A percentile compares a stretch with the other conserved stretches of the same genome.
These are phyloP conservation scores for Eucalyptus cloeziana DNA, from an alignment of 345 rosid genomes.

Conservation along the genomic window DNA sequence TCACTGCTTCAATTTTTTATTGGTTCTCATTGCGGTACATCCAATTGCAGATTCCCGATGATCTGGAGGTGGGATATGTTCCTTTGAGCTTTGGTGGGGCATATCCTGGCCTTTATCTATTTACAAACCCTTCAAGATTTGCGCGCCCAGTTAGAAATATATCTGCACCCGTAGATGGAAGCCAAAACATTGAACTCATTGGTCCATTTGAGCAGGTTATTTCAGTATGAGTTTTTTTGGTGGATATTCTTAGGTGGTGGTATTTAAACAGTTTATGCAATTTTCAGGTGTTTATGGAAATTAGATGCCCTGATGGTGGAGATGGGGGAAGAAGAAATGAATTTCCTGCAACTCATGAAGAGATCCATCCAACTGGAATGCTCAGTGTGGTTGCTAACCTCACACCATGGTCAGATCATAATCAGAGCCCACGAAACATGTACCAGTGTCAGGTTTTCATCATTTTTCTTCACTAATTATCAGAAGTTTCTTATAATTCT, in stretches of 20 bases:
- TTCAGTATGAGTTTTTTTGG: not conserved
- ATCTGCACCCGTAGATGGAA: conserved; percentile 20
- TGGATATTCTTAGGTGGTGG: not conserved
- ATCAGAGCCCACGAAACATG: conserved; percentile 98
- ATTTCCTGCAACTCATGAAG: conserved; percentile 87
- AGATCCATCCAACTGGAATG: conserved; percentile 90
- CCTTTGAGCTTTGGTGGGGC: conserved; percentile 89
- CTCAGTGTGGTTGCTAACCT: conserved; percentile 96
- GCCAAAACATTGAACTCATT: conserved; percentile 52
- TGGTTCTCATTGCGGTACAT: not conserved
- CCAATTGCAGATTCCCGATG: conserved; percentile 69
- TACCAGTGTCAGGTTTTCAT: conserved; percentile 87
- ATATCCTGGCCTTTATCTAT: conserved; percentile 81
- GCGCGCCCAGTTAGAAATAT: conserved; percentile 75
- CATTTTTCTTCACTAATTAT: not conserved
- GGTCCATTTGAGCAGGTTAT: conserved; percentile 98
- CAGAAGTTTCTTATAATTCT: not conserved
- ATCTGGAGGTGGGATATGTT: conserved; percentile 92
- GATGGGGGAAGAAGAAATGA: conserved; percentile 70
- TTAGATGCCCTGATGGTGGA: conserved; percentile 94
- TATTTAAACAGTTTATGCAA: not conserved
- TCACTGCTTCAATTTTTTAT: not conserved
- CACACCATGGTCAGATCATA: conserved; percentile 98
- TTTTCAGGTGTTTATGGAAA: conserved; percentile 89
- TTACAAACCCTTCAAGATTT: conserved; percentile 85